A percentile compares a stretch with the other conserved stretches of the same genome.
phyloP scores from a whole-genome alignment of 768 basidiomycete genomes.

The Phylloporus sp. region DNA sequence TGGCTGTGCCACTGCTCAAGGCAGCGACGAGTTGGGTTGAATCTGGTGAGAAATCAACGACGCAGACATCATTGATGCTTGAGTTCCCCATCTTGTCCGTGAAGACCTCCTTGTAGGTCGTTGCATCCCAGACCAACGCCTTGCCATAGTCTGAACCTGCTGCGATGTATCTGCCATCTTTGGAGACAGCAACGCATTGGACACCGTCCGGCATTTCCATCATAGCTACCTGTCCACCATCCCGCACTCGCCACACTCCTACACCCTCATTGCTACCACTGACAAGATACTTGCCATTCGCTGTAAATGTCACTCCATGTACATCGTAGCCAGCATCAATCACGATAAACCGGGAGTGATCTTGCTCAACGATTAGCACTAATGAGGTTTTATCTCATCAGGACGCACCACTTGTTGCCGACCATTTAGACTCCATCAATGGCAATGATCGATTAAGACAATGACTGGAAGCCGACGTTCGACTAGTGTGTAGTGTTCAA shows the following conservation, averaged over 20 bases:
- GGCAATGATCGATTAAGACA: no score
- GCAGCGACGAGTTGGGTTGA: background rate
- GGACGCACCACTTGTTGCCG: no score
- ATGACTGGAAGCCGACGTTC: no score
- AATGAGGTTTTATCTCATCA: no score
- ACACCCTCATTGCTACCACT: background rate
- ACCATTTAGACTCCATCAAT: no score
- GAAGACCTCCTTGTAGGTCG: background rate
- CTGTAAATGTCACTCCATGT: background rate
- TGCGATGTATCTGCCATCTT: background rate
- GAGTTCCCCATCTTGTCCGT: no score
- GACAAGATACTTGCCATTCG: background rate
- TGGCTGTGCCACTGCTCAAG: background rate
- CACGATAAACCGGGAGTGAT: background rate
- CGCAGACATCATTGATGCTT: background rate
- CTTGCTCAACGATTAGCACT: background rate
- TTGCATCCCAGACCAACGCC: background rate
- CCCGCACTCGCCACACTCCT: background rate
- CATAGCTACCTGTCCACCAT: background rate
- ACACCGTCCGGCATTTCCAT: background rate
- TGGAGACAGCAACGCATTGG: background rate
- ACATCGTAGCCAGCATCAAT: background rate
- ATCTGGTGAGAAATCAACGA: constrained; percentile 3
- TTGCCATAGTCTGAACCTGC: background rate
- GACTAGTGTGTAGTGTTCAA: no score